Conservation (phyloP, 2,329 filamentous ascomycete species). For the Aspergillus brunneoviolaceus region DNA sequence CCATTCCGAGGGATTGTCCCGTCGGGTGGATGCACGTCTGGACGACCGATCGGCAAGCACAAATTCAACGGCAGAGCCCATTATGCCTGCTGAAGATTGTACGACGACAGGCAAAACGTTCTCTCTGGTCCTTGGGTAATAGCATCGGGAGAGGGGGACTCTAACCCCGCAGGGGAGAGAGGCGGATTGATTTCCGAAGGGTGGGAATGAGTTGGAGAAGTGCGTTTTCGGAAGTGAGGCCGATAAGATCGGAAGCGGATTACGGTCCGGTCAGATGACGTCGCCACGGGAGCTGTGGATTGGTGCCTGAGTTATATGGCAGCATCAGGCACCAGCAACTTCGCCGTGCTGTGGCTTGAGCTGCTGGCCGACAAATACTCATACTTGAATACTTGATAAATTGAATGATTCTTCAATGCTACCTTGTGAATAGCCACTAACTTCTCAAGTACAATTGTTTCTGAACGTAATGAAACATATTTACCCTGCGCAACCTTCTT, state of each 20-base stretch:
- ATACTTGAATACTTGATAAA: too few relatives aligned
- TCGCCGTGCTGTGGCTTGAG: too few relatives aligned
- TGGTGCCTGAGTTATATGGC: background rate
- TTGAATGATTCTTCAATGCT: too few relatives aligned
- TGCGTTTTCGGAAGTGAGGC: conserved; percentile 16
- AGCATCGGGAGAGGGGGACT: background rate
- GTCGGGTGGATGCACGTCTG: conserved; percentile 16
- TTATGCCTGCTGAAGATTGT: conserved; percentile 32
- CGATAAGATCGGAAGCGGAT: conserved; percentile 22
- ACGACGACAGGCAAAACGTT: background rate
- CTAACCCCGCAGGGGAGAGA: conserved; percentile 8
- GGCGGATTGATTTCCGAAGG: background rate
- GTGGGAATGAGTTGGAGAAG: conserved; percentile 1
- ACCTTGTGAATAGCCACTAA: too few relatives aligned
- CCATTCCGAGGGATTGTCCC: conserved; percentile 17
- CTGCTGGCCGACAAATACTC: too few relatives aligned
- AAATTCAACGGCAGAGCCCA: background rate
- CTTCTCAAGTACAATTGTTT: too few relatives aligned
- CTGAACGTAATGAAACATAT: too few relatives aligned
- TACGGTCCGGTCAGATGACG: background rate
- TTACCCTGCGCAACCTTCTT: too few relatives aligned
- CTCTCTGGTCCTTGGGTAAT: background rate
- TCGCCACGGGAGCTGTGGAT: background rate
- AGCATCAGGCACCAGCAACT: background rate
- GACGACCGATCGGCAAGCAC: conserved; percentile 9